These are phyloP conservation scores for Cryomyces antarcticus DNA, from an alignment of 495 filamentous ascomycete species.

Conservation along the genomic window DNA sequence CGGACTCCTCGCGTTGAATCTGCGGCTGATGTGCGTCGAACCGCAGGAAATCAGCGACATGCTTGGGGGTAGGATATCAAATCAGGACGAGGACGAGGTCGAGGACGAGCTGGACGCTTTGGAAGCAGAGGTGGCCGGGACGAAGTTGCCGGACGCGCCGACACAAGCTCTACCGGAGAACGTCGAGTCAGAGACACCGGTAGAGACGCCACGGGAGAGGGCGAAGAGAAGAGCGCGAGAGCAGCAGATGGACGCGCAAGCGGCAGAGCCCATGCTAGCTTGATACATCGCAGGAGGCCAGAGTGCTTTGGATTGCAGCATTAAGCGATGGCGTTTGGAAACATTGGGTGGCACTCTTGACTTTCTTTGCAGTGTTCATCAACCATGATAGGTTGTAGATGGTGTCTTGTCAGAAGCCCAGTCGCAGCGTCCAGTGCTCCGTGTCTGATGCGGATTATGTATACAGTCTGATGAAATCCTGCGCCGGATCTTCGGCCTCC, in stretches of 20 bases:
- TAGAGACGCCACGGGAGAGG: slow-evolving; percentile 12
- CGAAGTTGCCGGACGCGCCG: slow-evolving; percentile 41
- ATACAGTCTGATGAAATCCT: too few relatives aligned
- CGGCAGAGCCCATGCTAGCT: slow-evolving; percentile 10
- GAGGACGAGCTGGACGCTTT: slow-evolving; percentile 81
- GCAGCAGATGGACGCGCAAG: background rate
- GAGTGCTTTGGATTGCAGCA: too few relatives aligned
- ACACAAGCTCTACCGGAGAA: slow-evolving; percentile 17
- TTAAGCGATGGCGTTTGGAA: too few relatives aligned
- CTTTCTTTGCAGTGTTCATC: too few relatives aligned
- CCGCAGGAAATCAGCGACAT: slow-evolving; percentile 71
- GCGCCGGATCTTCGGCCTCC: too few relatives aligned
- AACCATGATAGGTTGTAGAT: too few relatives aligned
- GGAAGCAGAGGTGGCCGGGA: slow-evolving; percentile 39
- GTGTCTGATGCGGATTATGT: too few relatives aligned
- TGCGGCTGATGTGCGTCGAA: background rate
- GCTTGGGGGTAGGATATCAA: slow-evolving; percentile 66
- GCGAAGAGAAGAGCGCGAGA: slow-evolving; percentile 11
- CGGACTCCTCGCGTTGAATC: background rate
- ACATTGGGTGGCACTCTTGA: too few relatives aligned
- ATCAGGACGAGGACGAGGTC: slow-evolving; percentile 92
- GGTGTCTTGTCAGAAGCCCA: too few relatives aligned
- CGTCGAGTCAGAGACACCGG: slow-evolving; percentile 5
- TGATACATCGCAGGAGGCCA: too few relatives aligned
- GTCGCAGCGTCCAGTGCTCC: too few relatives aligned